These are phyloP conservation scores for Phialophora macrospora DNA, from an alignment of 2,329 filamentous ascomycete species.

Conservation along the genomic window DNA sequence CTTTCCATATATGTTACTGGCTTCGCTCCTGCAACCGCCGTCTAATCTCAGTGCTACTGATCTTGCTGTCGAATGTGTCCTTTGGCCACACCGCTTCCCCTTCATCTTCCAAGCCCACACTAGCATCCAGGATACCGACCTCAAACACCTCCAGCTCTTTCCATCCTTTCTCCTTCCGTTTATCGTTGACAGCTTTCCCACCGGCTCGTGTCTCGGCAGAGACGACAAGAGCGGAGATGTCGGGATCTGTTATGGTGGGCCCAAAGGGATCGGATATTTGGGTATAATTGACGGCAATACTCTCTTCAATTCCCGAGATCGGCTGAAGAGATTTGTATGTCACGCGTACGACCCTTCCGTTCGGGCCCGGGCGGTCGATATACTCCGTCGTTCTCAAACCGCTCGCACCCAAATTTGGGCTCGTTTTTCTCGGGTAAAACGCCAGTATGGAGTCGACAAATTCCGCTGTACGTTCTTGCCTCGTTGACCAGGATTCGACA, in stretches of 20 bases:
- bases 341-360: slow-evolving; percentile 47
- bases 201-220: slow-evolving; percentile 86
- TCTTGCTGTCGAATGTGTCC: slow-evolving; percentile 75
- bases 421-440: slow-evolving; percentile 57
- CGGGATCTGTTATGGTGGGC: slow-evolving; percentile 81
- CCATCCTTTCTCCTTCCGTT: slow-evolving; percentile 77
- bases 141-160: slow-evolving; percentile 77
- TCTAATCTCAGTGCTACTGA: slow-evolving; percentile 88
- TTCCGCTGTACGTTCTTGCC: slow-evolving; percentile 69
- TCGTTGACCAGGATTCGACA: slow-evolving; percentile 78
- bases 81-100: slow-evolving; percentile 48
- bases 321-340: slow-evolving; percentile 42
- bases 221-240: slow-evolving; percentile 79
- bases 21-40: slow-evolving; percentile 46
- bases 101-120: slow-evolving; percentile 11
- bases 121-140: slow-evolving; percentile 77
- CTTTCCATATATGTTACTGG: background rate
- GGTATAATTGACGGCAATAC: slow-evolving; percentile 74
- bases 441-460: slow-evolving; percentile 71
- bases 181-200: slow-evolving; percentile 84
- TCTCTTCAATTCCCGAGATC: background rate
- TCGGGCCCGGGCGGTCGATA: slow-evolving; percentile 46
- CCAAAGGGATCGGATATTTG: slow-evolving; percentile 88
- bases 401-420: slow-evolving; percentile 29
- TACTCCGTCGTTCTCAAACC: slow-evolving; percentile 39